Percentiles rank a stretch among this genome's conserved stretches.
phyloP scores from a whole-genome alignment of 1,139 yeast species.

The Hyphopichia burtonii region DNA sequence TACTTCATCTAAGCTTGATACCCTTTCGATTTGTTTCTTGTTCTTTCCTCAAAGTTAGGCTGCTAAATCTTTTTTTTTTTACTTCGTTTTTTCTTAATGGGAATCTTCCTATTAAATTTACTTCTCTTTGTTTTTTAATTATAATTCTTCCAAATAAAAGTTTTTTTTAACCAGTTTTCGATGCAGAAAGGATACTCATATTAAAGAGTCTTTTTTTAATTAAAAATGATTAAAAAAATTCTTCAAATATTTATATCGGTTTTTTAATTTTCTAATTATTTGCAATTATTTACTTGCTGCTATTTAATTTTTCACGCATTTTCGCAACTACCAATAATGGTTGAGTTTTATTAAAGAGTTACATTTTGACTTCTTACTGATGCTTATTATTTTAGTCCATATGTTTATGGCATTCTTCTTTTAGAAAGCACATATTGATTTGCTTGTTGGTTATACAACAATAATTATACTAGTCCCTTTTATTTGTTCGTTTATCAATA shows the following conservation, averaged over 20 bases:
- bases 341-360: neutral
- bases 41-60: neutral
- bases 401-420: neutral
- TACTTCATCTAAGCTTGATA: constrained; percentile 14
- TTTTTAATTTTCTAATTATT: neutral
- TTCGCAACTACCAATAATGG: neutral
- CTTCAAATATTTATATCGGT: neutral
- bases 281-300: neutral
- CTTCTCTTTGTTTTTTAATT: neutral
- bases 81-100: neutral
- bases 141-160: neutral
- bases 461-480: neutral
- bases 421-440: neutral
- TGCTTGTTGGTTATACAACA: neutral
- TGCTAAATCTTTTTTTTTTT: neutral
- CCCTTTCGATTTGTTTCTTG: neutral
- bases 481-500: neutral
- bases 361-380: neutral
- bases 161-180: neutral
- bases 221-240: too few relatives aligned
- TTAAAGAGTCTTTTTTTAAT: neutral
- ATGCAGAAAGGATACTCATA: neutral
- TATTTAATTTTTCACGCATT: neutral
- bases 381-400: neutral
- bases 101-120: neutral